Base-by-base conservation (phyloP, 2,329 filamentous ascomycete species). In the Ascochyta rabiei region DNA sequence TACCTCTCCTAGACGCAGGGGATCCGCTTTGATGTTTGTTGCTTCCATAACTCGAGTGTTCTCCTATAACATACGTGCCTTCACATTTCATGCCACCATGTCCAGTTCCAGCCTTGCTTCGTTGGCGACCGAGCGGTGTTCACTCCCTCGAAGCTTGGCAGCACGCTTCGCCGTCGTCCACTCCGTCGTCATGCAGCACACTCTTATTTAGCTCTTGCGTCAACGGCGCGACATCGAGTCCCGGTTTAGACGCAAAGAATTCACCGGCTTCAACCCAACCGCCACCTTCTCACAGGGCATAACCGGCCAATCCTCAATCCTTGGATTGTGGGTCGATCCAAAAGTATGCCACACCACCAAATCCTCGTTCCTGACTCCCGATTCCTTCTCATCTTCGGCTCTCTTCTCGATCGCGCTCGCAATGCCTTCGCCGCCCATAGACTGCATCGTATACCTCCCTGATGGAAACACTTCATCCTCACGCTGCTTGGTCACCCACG, bases 331-430 rank as follows among this genome's bases (percentile, higher is more conserved):
- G 2, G 66, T 70, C 13, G 60, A 62, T 9, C 68, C 68, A 47
- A 70, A 71, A 0, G 66, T 66, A 42, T 69, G 62, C 68, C 69
- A 71, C 3, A 71, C 46, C 5, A 71, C 69, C 15, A 72, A 56
- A 47, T 71, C 69, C 24, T 57, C 55, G 21, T 69, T 58, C 16
- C 61, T 53, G 1, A 67, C 43, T 2, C 13, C 51, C 2, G 37
- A 21, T 2, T 40, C 26, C 4, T 35, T 37, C 6, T 51, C 38
- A 10, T 46, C 46, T 2, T 24, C 23, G 2, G 45, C 30, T 3
- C 56, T 31, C 13, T 47, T 48, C 35, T 35, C 31, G 7, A 53
- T 47, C 42, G 51, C 45, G 26, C 39, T 49, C 3, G 55, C 60
- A 23, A 71, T 64, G 0, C 67, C 69, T 10, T 68, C 66, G 8